Percentiles rank a stretch among this genome's conserved stretches.
These are phyloP conservation scores for Hippophae gyantsensis DNA, from an alignment of 306 rosid species.

Conservation along the genomic window DNA sequence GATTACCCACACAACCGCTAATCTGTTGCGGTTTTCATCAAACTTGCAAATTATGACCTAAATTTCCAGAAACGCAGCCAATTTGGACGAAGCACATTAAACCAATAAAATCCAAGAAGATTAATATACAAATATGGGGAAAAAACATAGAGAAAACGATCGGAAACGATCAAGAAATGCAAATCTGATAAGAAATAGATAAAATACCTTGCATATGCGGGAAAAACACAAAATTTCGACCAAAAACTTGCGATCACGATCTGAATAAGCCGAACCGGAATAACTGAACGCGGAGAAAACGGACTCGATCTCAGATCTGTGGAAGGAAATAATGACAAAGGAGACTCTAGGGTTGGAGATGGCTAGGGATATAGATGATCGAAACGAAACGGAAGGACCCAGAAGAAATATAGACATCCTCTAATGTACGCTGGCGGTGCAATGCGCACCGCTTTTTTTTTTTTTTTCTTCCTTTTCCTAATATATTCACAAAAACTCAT, in stretches of 20 bases:
- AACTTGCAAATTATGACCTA: neutral
- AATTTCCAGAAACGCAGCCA: neutral
- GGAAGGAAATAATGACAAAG: slow-evolving; percentile 1
- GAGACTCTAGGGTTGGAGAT: neutral
- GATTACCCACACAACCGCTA: neutral
- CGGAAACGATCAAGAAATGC: slow-evolving; percentile 3
- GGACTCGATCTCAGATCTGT: slow-evolving; percentile 10
- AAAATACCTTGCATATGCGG: slow-evolving; percentile 3
- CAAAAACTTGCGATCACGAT: slow-evolving; percentile 1
- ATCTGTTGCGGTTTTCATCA: neutral
- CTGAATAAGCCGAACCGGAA: neutral
- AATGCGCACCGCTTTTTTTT: slow-evolving; percentile 14
- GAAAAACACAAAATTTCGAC: slow-evolving; percentile 4
- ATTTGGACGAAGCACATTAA: neutral
- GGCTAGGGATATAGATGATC: slow-evolving; percentile 13
- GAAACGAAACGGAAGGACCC: slow-evolving; percentile 18
- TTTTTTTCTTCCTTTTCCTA: neutral
- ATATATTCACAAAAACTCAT: neutral
- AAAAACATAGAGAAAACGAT: neutral
- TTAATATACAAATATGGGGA: neutral
- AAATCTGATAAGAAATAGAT: neutral
- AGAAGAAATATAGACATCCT: neutral
- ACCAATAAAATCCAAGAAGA: neutral
- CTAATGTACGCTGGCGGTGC: slow-evolving; percentile 15
- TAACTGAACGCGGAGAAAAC: neutral